phyloP scores from a whole-genome alignment of 2,329 filamentous ascomycete species.

The Ophiostoma himal-ulmi region DNA sequence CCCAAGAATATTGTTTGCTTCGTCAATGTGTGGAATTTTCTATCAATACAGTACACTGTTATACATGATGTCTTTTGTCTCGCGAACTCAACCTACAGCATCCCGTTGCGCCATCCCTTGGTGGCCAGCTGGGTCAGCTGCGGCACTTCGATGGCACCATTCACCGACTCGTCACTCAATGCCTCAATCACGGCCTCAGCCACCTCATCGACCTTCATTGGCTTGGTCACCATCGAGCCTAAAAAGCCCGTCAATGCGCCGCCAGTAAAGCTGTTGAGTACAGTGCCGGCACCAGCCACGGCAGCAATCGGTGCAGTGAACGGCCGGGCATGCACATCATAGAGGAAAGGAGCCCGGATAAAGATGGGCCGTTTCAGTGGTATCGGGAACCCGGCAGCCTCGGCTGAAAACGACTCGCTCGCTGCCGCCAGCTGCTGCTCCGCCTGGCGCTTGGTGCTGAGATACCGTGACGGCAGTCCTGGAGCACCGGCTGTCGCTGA shows the following conservation, averaged over 20 bases:
- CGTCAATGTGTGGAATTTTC: not conserved
- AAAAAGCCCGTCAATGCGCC: constrained; percentile 70
- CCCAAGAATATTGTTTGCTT: not conserved
- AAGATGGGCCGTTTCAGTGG: constrained; percentile 67
- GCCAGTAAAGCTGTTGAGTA: constrained; percentile 71
- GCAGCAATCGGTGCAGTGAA: constrained; percentile 83
- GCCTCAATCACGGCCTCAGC: constrained; percentile 88
- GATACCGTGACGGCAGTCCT: constrained; percentile 76
- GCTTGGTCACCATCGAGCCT: constrained; percentile 78
- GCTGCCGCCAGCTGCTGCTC: constrained; percentile 44
- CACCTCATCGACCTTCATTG: constrained; percentile 78
- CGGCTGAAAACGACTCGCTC: constrained; percentile 49
- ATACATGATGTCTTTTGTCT: constrained; percentile 3
- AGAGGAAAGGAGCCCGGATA: constrained; percentile 80
- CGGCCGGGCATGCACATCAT: constrained; percentile 68
- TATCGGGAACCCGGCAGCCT: constrained; percentile 56
- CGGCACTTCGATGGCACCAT: constrained; percentile 69
- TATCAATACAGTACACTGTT: not conserved
- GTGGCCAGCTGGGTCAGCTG: constrained; percentile 77
- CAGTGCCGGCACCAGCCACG: constrained; percentile 64
- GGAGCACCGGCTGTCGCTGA: constrained; percentile 84
- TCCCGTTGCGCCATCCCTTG: constrained; percentile 80
- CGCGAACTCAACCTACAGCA: constrained; percentile 56
- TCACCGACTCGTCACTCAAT: constrained; percentile 64
- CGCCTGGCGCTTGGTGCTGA: constrained; percentile 85